These are phyloP conservation scores for Dovyalis caffra DNA, from an alignment of 345 rosid species.

Conservation along the genomic window DNA sequence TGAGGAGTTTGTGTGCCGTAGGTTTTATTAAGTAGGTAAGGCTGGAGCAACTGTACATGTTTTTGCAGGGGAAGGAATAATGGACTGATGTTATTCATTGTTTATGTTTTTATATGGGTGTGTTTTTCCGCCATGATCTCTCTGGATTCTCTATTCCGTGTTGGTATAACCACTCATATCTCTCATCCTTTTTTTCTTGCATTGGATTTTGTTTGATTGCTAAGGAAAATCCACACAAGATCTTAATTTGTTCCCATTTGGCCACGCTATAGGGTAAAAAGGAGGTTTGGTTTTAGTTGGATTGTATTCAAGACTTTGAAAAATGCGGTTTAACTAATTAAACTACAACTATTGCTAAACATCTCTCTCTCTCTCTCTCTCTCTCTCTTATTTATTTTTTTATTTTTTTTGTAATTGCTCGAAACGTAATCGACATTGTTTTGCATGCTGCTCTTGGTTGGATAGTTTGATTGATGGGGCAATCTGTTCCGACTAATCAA, in stretches of 20 bases:
- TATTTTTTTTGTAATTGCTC: neutral
- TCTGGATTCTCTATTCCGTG: slow-evolving; percentile 34
- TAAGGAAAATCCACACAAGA: slow-evolving; percentile 34
- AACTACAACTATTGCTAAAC: neutral
- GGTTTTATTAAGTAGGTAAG: slow-evolving; percentile 31
- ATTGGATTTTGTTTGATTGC: slow-evolving; percentile 44
- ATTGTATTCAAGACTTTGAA: neutral
- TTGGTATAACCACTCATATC: slow-evolving; percentile 36
- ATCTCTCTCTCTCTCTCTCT: too few relatives aligned
- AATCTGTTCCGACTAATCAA: slow-evolving; percentile 18
- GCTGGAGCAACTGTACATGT: neutral
- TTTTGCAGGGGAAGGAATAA: neutral
- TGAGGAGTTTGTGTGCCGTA: slow-evolving; percentile 13
- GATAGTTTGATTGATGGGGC: neutral
- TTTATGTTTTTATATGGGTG: neutral
- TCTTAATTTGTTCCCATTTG: slow-evolving; percentile 29
- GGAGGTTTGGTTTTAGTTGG: neutral
- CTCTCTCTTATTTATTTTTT: neutral
- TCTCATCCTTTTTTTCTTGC: neutral
- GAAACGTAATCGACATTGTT: neutral
- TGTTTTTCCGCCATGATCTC: slow-evolving; percentile 22
- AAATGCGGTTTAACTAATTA: slow-evolving; percentile 7
- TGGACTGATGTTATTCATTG: neutral
- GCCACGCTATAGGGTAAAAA: slow-evolving; percentile 7
- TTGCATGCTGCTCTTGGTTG: neutral